Conservation (phyloP, 2,329 filamentous ascomycete species). For the Epichloe hybrida region DNA sequence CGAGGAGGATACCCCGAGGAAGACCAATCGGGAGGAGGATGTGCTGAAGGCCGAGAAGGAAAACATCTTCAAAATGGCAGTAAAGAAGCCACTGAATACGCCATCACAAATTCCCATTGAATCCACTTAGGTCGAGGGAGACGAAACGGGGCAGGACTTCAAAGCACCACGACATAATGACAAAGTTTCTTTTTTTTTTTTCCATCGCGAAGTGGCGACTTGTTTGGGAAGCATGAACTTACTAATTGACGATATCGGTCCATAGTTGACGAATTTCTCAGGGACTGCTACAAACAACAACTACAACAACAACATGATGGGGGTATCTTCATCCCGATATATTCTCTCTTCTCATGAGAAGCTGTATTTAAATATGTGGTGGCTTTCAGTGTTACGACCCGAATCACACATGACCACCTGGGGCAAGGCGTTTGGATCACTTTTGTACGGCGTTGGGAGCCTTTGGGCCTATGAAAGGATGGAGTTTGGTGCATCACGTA, state of each 20-base stretch:
- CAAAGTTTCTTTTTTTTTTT: not conserved
- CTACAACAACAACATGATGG: not conserved
- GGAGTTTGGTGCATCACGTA: not conserved
- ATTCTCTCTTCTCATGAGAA: not conserved
- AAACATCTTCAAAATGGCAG: not conserved
- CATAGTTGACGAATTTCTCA: not conserved
- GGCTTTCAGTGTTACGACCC: not conserved
- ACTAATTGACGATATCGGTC: not conserved
- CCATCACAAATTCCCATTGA: not conserved
- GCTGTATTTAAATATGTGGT: not conserved
- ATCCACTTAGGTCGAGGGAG: not conserved
- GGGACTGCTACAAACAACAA: not conserved
- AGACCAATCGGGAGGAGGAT: constrained; percentile 12
- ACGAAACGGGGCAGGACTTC: not conserved
- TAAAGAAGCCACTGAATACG: not conserved
- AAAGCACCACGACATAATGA: constrained; percentile 1
- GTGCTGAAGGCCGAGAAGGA: not conserved
- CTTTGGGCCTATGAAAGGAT: not conserved
- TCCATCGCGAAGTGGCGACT: not conserved
- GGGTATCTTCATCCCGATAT: not conserved
- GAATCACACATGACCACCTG: not conserved
- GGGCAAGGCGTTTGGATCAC: constrained; percentile 6
- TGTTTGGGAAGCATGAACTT: not conserved
- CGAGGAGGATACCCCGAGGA: constrained; percentile 20
- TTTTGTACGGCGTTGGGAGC: constrained; percentile 2